phyloP scores from a whole-genome alignment of 2,329 filamentous ascomycete genomes.

The Chaetoscypha palmicola region DNA sequence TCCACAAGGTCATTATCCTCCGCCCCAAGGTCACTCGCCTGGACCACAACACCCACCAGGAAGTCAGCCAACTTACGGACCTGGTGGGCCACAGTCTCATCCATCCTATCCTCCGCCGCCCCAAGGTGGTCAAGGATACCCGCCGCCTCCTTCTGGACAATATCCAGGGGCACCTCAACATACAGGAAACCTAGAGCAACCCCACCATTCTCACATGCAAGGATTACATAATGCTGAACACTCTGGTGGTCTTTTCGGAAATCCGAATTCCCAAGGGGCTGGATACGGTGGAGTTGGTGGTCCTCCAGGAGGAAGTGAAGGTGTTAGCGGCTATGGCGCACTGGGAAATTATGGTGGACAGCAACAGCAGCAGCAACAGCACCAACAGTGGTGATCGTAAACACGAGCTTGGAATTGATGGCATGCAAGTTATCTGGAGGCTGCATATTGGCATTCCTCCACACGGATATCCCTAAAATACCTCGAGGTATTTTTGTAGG shows the following conservation, averaged over 20 bases:
- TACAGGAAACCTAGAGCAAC: conserved; percentile 18
- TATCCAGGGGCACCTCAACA: conserved; percentile 6
- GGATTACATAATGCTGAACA: conserved; percentile 22
- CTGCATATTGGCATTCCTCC: conserved; percentile 5
- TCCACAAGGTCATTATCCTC: background rate
- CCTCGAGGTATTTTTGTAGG: conserved; percentile 12
- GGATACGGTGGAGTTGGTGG: conserved; percentile 4
- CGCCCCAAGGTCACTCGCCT: conserved; percentile 2
- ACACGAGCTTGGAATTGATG: no score
- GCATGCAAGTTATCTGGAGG: no score
- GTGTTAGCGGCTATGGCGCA: conserved; percentile 1
- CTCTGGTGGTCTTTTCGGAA: conserved; percentile 24
- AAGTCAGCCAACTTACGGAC: conserved; percentile 1
- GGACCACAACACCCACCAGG: conserved; percentile 7
- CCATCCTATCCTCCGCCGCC: conserved; percentile 14
- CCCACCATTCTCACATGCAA: conserved; percentile 22
- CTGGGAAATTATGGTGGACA: conserved; percentile 11
- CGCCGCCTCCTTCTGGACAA: conserved; percentile 9
- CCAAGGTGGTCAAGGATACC: conserved; percentile 11
- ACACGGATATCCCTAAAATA: conserved; percentile 16
- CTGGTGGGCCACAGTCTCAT: conserved; percentile 1
- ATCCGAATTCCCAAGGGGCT: conserved; percentile 11
- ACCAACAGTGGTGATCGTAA: conserved; percentile 17
- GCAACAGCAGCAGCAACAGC: conserved; percentile 5
- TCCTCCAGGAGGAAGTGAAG: conserved; percentile 7